phyloP scores from a whole-genome alignment of 2,329 filamentous ascomycete species.

The Sporothrix brunneoviolacea region DNA sequence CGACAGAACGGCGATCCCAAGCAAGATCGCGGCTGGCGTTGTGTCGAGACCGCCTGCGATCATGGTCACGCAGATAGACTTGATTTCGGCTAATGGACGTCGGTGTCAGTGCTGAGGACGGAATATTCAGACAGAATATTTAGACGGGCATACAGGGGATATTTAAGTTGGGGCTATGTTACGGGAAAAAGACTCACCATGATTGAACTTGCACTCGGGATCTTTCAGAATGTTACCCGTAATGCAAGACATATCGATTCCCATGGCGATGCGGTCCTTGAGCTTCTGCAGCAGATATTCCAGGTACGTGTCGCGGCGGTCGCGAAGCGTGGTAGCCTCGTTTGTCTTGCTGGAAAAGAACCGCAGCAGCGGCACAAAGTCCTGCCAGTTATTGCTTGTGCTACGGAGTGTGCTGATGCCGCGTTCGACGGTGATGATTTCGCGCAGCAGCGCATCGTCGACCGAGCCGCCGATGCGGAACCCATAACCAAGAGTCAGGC shows the following conservation, averaged over 20 bases:
- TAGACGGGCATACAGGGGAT: too few relatives aligned
- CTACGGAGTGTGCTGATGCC: slow-evolving; percentile 69
- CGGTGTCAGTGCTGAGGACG: too few relatives aligned
- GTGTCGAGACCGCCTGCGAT: slow-evolving; percentile 77
- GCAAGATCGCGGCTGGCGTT: slow-evolving; percentile 70
- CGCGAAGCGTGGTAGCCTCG: slow-evolving; percentile 57
- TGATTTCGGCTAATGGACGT: slow-evolving; percentile 57
- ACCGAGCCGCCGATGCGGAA: slow-evolving; percentile 58
- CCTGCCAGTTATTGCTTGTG: slow-evolving; percentile 75
- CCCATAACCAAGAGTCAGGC: slow-evolving; percentile 72
- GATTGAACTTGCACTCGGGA: slow-evolving; percentile 18
- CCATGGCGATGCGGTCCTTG: slow-evolving; percentile 22
- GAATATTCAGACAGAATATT: too few relatives aligned
- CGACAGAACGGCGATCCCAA: slow-evolving; percentile 70
- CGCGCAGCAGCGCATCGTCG: slow-evolving; percentile 60
- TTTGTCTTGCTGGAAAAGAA: slow-evolving; percentile 50
- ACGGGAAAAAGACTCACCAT: not conserved
- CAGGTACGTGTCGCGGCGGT: slow-evolving; percentile 42
- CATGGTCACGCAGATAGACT: slow-evolving; percentile 70
- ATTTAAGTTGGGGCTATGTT: too few relatives aligned
- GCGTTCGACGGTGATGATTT: slow-evolving; percentile 70
- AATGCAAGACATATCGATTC: slow-evolving; percentile 22
- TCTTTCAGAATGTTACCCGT: slow-evolving; percentile 22
- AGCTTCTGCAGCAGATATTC: slow-evolving; percentile 56
- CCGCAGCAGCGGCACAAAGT: slow-evolving; percentile 52